A percentile compares a stretch with the other conserved stretches of the same genome.
These are phyloP conservation scores for Ganoderma resinaceum DNA, from an alignment of 1,284 basidiomycete genomes.

Conservation along the genomic window DNA sequence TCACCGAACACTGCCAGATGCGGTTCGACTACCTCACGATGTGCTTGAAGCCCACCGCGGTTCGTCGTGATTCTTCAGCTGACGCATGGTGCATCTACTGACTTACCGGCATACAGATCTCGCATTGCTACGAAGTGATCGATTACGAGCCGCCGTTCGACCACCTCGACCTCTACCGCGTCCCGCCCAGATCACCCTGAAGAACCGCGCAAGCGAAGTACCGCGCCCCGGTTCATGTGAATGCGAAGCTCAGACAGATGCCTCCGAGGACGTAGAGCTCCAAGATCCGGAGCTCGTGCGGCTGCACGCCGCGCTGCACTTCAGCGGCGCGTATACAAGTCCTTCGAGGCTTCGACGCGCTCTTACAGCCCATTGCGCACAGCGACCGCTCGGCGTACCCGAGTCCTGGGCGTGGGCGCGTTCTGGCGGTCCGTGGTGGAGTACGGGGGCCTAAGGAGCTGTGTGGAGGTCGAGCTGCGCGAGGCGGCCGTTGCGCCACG, in stretches of 20 bases:
- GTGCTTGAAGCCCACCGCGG: not conserved
- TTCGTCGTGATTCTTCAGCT: not conserved
- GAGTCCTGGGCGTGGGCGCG: not conserved
- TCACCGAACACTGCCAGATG: not conserved
- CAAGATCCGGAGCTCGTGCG: not conserved
- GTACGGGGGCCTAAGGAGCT: not conserved
- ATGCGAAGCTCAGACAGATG: no score
- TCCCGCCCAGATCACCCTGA: not conserved
- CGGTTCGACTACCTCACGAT: not conserved
- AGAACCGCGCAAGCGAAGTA: not conserved
- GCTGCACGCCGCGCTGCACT: not conserved
- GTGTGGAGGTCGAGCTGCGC: not conserved
- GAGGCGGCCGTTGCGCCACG: no score
- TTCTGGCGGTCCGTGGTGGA: not conserved
- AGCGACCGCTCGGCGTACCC: not conserved
- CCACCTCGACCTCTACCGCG: not conserved
- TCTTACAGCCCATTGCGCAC: not conserved
- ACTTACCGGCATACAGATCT: not conserved
- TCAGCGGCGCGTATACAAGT: no score
- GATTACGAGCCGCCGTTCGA: not conserved
- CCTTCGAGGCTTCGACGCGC: no score
- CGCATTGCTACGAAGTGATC: not conserved
- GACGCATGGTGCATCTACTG: not conserved
- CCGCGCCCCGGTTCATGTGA: no score
- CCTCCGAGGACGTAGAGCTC: not conserved